These are phyloP conservation scores for Hirsutella minnesotensis DNA, from an alignment of 2,329 filamentous ascomycete genomes.

Conservation along the genomic window DNA sequence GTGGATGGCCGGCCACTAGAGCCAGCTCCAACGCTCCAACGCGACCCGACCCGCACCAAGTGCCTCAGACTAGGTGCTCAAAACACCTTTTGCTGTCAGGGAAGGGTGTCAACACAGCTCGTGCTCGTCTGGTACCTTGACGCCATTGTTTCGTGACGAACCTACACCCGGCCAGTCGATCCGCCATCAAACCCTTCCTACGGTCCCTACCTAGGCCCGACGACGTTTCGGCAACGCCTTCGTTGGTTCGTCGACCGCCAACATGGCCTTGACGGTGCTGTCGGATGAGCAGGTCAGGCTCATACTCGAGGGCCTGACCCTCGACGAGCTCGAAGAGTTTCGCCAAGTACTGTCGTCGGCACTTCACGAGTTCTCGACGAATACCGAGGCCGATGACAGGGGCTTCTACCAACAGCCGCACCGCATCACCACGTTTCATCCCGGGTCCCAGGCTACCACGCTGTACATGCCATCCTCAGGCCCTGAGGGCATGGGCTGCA, in stretches of 20 bases:
- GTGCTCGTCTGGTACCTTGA: no score
- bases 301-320: slow-evolving; percentile 40
- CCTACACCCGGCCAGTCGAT: no score
- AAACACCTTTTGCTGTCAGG: no score
- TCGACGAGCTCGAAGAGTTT: slow-evolving; percentile 40
- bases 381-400: slow-evolving; percentile 29
- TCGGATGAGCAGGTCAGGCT: slow-evolving; percentile 43
- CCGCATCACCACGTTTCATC: slow-evolving; percentile 35
- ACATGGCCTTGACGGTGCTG: slow-evolving; percentile 47
- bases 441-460: slow-evolving; percentile 42
- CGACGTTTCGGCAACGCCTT: no score
- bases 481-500: slow-evolving; percentile 53
- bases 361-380: slow-evolving; percentile 51
- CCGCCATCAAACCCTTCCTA: no score
- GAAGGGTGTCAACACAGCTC: no score
- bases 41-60: no score
- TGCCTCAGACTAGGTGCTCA: no score
- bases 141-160: no score
- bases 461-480: slow-evolving; percentile 66
- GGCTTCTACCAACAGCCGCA: slow-evolving; percentile 43
- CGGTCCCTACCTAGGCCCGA: no score
- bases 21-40: no score
- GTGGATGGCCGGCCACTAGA: no score
- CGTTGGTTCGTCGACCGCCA: slow-evolving; percentile 5
- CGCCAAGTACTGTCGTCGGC: slow-evolving; percentile 35